A percentile compares a stretch with the other conserved stretches of the same genome.
Evolutionary conservation across 805 yeast species (phyloP).

Genomic region (Suhomyces tanzawaensis): DNA sequence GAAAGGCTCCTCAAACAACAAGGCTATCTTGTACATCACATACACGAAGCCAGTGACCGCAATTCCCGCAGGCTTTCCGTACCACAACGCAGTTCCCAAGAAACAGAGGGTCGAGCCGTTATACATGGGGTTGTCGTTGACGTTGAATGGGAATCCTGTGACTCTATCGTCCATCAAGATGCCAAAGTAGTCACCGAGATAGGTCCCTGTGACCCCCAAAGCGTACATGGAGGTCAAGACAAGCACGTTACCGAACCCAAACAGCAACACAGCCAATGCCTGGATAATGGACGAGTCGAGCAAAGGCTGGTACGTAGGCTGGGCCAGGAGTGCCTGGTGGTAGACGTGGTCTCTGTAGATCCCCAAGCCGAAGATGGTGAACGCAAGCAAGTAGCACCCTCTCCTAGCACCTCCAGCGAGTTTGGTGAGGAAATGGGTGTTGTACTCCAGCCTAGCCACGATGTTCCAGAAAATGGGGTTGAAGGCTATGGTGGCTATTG

Average conservation of each 20-base stretch:
- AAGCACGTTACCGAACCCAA: constrained; percentile 72
- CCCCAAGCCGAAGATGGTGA: constrained; percentile 82
- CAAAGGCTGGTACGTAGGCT: constrained; percentile 62
- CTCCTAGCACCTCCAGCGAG: constrained; percentile 59
- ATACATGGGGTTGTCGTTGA: constrained; percentile 94
- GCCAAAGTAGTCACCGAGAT: constrained; percentile 96
- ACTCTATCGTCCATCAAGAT: constrained; percentile 89
- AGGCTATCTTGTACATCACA: constrained; percentile 79
- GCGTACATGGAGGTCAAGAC: constrained; percentile 87
- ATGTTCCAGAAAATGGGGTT: constrained; percentile 96
- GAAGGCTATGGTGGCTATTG: constrained; percentile 72
- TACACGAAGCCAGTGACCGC: constrained; percentile 69
- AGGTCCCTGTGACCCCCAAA: constrained; percentile 93
- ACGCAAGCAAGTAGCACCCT: constrained; percentile 86
- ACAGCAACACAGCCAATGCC: constrained; percentile 52
- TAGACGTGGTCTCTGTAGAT: constrained; percentile 74
- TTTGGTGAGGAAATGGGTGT: constrained; percentile 72
- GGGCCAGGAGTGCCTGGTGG: constrained; percentile 67
- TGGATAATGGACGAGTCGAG: constrained; percentile 37
- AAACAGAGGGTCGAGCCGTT: constrained; percentile 88
- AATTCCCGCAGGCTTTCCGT: constrained; percentile 88
- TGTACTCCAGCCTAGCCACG: constrained; percentile 84
- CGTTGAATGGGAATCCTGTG: constrained; percentile 89
- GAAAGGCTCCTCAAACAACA: constrained; percentile 92
- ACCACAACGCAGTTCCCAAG: constrained; percentile 85